Percentiles rank a stretch among this genome's conserved stretches.
Evolutionary conservation across 106 monocot species (phyloP).

Genomic region (Dendrobium catenatum): DNA sequence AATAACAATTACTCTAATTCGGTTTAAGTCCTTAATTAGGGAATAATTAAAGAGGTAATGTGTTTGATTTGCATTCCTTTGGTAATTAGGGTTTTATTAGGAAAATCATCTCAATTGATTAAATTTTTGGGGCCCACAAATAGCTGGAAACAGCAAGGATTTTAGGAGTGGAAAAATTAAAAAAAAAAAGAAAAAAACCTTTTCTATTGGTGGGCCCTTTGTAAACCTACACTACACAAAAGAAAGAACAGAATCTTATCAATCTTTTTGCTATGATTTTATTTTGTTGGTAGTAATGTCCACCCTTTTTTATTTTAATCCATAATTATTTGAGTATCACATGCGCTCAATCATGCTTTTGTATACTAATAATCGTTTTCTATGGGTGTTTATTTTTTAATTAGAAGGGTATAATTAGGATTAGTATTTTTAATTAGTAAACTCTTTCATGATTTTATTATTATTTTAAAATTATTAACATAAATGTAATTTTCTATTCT

Average conservation of each 20-base stretch:
- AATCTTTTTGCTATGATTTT: neutral
- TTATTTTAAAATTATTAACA: too few relatives aligned
- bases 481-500: too few relatives aligned
- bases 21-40: neutral
- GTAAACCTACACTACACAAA: neutral
- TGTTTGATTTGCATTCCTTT: neutral
- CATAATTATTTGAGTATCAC: slow-evolving; percentile 15
- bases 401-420: neutral
- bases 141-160: slow-evolving; percentile 12
- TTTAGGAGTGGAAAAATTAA: neutral
- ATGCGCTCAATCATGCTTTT: slow-evolving; percentile 23
- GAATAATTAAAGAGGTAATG: neutral
- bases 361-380: slow-evolving; percentile 13
- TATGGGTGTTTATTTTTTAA: neutral
- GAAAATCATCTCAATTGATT: neutral
- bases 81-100: neutral
- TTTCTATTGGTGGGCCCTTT: too few relatives aligned
- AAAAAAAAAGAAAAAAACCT: too few relatives aligned
- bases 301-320: slow-evolving; percentile 14
- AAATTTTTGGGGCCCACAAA: neutral
- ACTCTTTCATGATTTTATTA: too few relatives aligned
- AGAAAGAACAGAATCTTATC: neutral
- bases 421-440: too few relatives aligned
- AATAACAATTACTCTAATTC: neutral
- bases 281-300: slow-evolving; percentile 6